phyloP scores from a whole-genome alignment of 202 grass and related monocot genomes.

The Panicum virgatum region DNA sequence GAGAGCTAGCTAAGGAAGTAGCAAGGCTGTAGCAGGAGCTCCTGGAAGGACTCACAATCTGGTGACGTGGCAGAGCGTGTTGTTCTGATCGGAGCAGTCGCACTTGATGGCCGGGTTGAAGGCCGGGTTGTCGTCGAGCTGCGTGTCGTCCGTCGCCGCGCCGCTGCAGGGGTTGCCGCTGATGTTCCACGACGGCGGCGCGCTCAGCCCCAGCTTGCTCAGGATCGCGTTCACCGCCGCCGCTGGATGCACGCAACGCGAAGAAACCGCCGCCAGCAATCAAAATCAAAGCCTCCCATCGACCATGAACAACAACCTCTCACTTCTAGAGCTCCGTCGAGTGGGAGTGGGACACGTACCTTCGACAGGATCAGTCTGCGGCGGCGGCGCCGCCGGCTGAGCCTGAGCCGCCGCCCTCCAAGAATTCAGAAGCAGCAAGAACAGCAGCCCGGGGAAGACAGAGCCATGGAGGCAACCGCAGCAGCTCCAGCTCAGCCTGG shows the following conservation, averaged over 20 bases:
- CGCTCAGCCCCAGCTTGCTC: conserved; percentile 48
- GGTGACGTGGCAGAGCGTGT: conserved; percentile 62
- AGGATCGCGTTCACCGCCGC: conserved; percentile 70
- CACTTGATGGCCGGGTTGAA: conserved; percentile 80
- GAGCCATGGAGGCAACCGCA: not conserved
- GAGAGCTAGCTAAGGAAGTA: not conserved
- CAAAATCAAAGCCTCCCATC: not conserved
- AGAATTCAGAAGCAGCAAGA: not conserved
- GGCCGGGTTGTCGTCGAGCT: conserved; percentile 36
- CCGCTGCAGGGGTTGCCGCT: conserved; percentile 77
- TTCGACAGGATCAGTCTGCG: conserved; percentile 44
- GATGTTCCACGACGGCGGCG: conserved; percentile 62
- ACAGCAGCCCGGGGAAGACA: not conserved
- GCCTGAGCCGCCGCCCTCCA: conserved; percentile 29
- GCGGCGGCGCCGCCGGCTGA: conserved; percentile 6
- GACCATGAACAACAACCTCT: not conserved
- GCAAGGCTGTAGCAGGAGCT: no score
- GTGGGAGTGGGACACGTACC: conserved; percentile 1
- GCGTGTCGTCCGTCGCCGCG: conserved; percentile 51
- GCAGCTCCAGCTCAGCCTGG: not conserved
- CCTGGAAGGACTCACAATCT: conserved; percentile 43
- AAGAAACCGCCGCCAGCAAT: no score
- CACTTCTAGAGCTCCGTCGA: not conserved
- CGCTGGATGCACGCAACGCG: conserved; percentile 37
- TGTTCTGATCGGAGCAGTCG: conserved; percentile 53